phyloP scores from a whole-genome alignment of 2,329 filamentous ascomycete genomes.

The Lithohypha guttulata region DNA sequence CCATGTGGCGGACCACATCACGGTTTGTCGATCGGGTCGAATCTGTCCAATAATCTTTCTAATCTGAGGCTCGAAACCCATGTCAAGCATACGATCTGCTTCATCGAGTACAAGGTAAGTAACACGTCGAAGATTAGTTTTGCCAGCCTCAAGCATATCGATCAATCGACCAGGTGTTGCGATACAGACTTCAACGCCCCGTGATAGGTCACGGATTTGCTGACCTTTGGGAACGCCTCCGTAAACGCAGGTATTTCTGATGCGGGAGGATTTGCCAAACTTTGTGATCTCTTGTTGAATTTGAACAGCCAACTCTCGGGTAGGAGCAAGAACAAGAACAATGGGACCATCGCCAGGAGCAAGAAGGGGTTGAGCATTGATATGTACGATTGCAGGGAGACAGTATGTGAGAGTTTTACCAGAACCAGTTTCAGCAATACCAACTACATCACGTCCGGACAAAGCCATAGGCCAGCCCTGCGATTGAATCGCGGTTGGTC shows the following conservation, averaged over 20 bases:
- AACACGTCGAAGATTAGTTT: conserved; percentile 94
- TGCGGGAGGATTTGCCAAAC: conserved; percentile 94
- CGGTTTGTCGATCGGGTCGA: conserved; percentile 93
- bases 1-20: conserved; percentile 99
- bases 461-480: conserved; percentile 99
- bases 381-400: conserved; percentile 95
- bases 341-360: conserved; percentile 93
- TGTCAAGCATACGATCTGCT: conserved; percentile 98
- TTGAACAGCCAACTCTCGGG: conserved; percentile 94
- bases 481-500: conserved; percentile 91
- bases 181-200: conserved; percentile 97
- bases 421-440: conserved; percentile 97
- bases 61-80: conserved; percentile 99
- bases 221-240: conserved; percentile 96
- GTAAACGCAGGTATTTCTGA: conserved; percentile 97
- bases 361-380: conserved; percentile 95
- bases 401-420: conserved; percentile 99
- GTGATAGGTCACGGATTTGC: conserved; percentile 87
- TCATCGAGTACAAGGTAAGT: conserved; percentile 98
- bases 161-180: conserved; percentile 95
- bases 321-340: conserved; percentile 88
- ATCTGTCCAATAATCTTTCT: conserved; percentile 98
- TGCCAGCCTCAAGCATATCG: conserved; percentile 95
- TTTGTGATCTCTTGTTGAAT: conserved; percentile 98
- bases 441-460: conserved; percentile 93